Base-by-base conservation (phyloP, 192 early-diverging fungal genomes). In the Lunasporangiospora selenospora region DNA sequence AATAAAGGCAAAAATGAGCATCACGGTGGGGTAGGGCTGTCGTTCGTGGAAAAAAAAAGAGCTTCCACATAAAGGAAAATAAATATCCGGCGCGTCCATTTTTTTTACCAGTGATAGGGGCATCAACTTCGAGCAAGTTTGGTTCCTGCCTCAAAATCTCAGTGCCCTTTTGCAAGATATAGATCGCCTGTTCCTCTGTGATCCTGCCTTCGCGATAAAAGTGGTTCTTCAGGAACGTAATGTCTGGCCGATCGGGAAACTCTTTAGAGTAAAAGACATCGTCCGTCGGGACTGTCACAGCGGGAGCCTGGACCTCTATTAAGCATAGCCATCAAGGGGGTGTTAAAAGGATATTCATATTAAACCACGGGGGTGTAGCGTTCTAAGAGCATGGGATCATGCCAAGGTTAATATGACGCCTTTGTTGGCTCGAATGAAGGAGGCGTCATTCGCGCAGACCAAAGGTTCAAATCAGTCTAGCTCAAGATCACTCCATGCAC, bases 141-240 rank as follows among this genome's bases (percentile, higher is more conserved):
- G 87, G 83, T 77, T 98, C 96, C 44, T 83, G 84, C 30, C 78
- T 85, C 57, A 98, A 76, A 23, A 96, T 59, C 45, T 90, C 87
- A 26, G 93, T 92, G 26, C 90, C 94, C 43, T 89, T 89, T 50
- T 83, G 81, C 49, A 98, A 81, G 75, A 98, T 96, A 38, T 79
- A 85, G 40, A 98, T 81, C 9, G 95, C 95, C 76, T 98, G 94
- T 57, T 94, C 89, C 69, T 96, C 90, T 19, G 91, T 89, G 58
- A 98, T 82, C 19, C 94, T 88, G 13, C 96, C 96, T 63, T 98
- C 96, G 37, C 87, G 87, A 61, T 92, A 88, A 79, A 98, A 98
- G 75, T 96, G 95, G 66, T 89, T 82, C 65, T 94, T 95, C 44
- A 98, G 76, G 67, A 94, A 93, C 8, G 81, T 88, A 34, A 89